Base-by-base conservation (phyloP, 345 rosid species). In the Heritiera fomes region DNA sequence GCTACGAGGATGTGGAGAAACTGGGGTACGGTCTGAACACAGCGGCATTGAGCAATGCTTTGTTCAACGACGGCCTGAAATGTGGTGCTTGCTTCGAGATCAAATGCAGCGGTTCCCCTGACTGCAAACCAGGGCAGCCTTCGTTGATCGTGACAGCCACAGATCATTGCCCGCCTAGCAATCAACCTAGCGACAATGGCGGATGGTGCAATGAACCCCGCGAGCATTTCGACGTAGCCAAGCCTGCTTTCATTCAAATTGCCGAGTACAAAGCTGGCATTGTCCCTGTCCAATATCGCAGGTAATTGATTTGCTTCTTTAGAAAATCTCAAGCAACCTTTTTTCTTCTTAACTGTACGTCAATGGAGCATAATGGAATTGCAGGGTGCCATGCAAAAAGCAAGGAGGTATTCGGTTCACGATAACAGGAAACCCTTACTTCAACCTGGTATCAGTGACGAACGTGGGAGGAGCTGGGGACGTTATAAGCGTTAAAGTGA, bases 171-270 rank as follows among this genome's bases (percentile, higher is more conserved):
- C 98, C 98, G 4, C 92, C 97, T 38, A 23, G 28, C 28, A 23
- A 23, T 23, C 28, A 23, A 23, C 28, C 28, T 23, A 23, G 28
- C 28, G 28, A 23, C 28, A 23, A 23, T 23, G 95, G 92, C 18
- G 97, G 95, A 18, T 94, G 97, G 98, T 94, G 98, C 84, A 85
- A 91, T 74, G 84, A 86, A 13, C 97, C 98, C 18, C 84, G 84
- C 1, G 84, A 83, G 69, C 98, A 92, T 86, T 94, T 94, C 63
- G 97, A 94, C 77, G 43, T 94, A 56, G 88, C 97, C 84, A 86
- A 87, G 75, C 94, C 90, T 8, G 90, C 82, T 43, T 94, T 87
- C 76, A 55, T 40, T 75, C 77, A 80, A 59, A 76, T 94, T 78
- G 94, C 95, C 13, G 79, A 86, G 12, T 87, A 91, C 80, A 82